phyloP scores from a whole-genome alignment of 257 asterid genomes.

The Buddleja alternifolia region DNA sequence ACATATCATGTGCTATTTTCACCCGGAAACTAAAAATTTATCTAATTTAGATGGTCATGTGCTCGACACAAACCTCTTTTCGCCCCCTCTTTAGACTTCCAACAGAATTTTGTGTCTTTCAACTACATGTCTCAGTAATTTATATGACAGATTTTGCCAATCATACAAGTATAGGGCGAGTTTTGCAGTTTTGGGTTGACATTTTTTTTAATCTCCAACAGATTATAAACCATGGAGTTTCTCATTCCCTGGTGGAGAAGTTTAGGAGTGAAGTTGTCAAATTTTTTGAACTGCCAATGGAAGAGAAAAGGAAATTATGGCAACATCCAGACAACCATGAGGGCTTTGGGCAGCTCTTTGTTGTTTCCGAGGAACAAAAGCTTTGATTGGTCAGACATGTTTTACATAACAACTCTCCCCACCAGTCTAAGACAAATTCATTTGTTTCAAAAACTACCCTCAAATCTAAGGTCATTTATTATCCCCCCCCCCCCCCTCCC shows the following conservation, averaged over 20 bases:
- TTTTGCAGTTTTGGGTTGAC: not conserved
- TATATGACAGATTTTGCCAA: no score
- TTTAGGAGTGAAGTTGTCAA: conserved; percentile 37
- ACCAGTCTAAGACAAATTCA: conserved; percentile 21
- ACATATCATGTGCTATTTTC: no score
- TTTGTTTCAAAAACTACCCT: conserved; percentile 38
- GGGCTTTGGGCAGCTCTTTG: conserved; percentile 46
- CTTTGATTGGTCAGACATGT: conserved; percentile 44
- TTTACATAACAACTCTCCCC: conserved; percentile 30
- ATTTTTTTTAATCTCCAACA: conserved; percentile 8
- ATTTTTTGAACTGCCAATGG: conserved; percentile 39
- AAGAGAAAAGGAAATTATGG: conserved; percentile 36
- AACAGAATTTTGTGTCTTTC: no score
- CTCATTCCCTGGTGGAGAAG: conserved; percentile 40
- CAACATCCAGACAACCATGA: conserved; percentile 25
- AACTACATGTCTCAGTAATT: no score
- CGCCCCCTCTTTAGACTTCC: no score
- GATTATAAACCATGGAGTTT: conserved; percentile 54
- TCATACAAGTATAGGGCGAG: no score
- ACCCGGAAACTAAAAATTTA: no score
- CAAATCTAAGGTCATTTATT: conserved; percentile 37
- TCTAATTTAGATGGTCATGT: no score
- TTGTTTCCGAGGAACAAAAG: conserved; percentile 38
- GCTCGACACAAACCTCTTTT: no score
- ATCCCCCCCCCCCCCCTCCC: no score